These are phyloP conservation scores for Firmiana major DNA, from an alignment of 345 rosid species.

Conservation along the genomic window DNA sequence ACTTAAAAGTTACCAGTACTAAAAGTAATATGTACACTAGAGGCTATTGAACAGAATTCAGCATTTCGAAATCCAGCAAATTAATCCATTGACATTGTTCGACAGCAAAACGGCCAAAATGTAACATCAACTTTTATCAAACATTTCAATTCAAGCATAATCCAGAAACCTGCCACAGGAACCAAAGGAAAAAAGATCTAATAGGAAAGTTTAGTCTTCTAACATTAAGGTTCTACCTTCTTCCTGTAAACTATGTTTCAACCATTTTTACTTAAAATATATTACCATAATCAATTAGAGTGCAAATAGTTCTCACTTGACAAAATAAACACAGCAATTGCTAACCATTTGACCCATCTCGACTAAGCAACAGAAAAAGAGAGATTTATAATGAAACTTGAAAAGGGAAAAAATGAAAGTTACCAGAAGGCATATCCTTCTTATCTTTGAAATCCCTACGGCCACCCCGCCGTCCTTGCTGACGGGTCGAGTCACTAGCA, in stretches of 20 bases:
- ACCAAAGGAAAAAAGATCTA: not conserved
- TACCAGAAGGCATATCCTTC: slow-evolving; percentile 72
- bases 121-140: not conserved
- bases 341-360: too few species aligned
- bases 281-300: not conserved
- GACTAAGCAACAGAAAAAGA: not conserved
- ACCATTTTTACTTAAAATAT: not conserved
- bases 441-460: slow-evolving; percentile 49
- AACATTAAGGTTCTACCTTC: not conserved
- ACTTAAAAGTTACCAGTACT: not conserved
- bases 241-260: not conserved
- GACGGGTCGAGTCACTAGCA: slow-evolving; percentile 43
- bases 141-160: not conserved
- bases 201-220: not conserved
- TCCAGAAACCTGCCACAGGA: not conserved
- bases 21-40: not conserved
- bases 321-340: not conserved
- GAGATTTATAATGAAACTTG: not conserved
- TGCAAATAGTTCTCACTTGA: not conserved
- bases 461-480: slow-evolving; percentile 38
- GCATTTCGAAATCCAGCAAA: not conserved
- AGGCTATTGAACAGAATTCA: not conserved
- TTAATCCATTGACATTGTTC: not conserved
- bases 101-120: not conserved
- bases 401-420: not conserved